Percentiles rank a stretch among this genome's conserved stretches.
Conservation (phyloP, 73 alveolate genomes). For the Paramecium octaurelia region DNA sequence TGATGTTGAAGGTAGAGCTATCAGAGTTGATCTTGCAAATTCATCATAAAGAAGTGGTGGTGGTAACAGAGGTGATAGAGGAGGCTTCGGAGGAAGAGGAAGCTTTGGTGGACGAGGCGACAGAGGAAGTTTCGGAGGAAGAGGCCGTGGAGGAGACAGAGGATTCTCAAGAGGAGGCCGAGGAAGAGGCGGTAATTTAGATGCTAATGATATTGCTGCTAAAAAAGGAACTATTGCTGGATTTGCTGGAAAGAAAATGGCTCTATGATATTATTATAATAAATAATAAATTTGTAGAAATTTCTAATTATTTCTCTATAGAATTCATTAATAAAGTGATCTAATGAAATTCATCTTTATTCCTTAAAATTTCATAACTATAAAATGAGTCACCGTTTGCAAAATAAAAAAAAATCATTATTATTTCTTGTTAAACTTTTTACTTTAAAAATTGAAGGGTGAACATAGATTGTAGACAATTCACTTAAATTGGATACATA, state of each 20-base stretch:
- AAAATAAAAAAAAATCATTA: too few relatives aligned
- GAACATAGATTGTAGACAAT: too few relatives aligned
- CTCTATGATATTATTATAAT: constrained; percentile 38
- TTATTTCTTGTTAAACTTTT: too few relatives aligned
- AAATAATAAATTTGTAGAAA: not conserved
- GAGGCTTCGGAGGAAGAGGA: constrained; percentile 46
- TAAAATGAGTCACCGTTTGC: not conserved
- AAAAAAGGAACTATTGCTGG: constrained; percentile 55
- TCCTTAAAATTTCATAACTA: not conserved
- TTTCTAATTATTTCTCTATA: too few relatives aligned
- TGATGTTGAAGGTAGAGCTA: constrained; percentile 60
- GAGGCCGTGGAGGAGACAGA: constrained; percentile 21
- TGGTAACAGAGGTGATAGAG: constrained; percentile 32
- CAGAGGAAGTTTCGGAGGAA: constrained; percentile 43
- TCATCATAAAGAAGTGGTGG: constrained; percentile 23
- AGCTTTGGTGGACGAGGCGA: not conserved
- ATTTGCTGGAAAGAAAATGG: constrained; percentile 32
- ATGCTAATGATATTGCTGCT: constrained; percentile 24
- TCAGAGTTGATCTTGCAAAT: constrained; percentile 56
- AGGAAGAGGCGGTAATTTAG: constrained; percentile 48
- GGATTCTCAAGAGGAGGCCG: constrained; percentile 21
- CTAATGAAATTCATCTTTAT: not conserved
- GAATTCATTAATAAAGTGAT: not conserved
- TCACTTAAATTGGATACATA: too few relatives aligned
- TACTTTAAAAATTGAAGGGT: too few relatives aligned